A percentile compares a stretch with the other conserved stretches of the same genome.
Conservation (phyloP, 1,139 yeast genomes). For the Spencermartinsiella ligniputridi region DNA sequence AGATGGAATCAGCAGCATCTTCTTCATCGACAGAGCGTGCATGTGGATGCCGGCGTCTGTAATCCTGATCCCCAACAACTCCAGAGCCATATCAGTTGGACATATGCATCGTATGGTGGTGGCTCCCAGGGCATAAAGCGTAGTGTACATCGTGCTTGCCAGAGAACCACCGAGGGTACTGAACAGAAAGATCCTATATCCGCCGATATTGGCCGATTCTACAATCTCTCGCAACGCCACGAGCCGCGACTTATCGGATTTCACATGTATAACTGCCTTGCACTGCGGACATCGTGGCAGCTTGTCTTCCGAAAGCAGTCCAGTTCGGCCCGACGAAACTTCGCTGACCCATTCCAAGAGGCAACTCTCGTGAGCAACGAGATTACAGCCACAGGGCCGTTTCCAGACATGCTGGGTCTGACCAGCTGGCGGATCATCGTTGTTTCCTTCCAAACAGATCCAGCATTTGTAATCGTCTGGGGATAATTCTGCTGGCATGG, state of each 20-base stretch:
- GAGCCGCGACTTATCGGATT: conserved; percentile 21
- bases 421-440: conserved; percentile 35
- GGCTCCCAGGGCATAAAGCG: conserved; percentile 33
- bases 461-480: conserved; percentile 34
- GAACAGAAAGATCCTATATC: conserved; percentile 26
- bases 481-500: not conserved
- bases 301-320: conserved; percentile 11
- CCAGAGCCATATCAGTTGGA: conserved; percentile 29
- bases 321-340: conserved; percentile 21
- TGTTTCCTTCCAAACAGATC: conserved; percentile 42
- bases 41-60: conserved; percentile 18
- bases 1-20: conserved; percentile 23
- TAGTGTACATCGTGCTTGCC: conserved; percentile 26
- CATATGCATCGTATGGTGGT: conserved; percentile 35
- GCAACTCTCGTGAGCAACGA: conserved; percentile 43
- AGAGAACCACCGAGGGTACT: conserved; percentile 28
- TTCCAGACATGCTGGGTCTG: conserved; percentile 34
- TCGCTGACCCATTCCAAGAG: conserved; percentile 43
- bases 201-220: conserved; percentile 20
- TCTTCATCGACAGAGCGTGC: conserved; percentile 21
- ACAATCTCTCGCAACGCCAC: conserved; percentile 27
- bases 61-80: conserved; percentile 24
- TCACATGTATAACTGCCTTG: conserved; percentile 33
- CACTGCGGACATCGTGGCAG: conserved; percentile 43
- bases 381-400: conserved; percentile 39